Percentiles rank a stretch among this genome's conserved stretches.
phyloP scores from a whole-genome alignment of 2,329 filamentous ascomycete genomes.

The Monilinia aucupariae region DNA sequence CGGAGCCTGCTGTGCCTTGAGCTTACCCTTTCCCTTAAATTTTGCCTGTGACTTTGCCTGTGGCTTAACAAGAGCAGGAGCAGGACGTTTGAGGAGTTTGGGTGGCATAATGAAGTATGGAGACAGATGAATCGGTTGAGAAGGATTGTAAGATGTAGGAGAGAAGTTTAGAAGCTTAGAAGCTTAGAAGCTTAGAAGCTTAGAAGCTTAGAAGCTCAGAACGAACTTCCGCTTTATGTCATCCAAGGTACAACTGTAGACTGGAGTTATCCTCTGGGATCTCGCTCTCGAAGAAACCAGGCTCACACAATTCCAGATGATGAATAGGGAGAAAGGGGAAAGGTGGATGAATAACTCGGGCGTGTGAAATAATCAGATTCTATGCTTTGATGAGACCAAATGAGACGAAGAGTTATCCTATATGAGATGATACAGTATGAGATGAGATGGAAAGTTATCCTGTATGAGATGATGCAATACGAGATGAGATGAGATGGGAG shows the following conservation, averaged over 20 bases:
- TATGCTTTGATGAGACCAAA: too few species aligned
- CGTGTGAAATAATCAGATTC: too few species aligned
- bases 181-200: too few species aligned
- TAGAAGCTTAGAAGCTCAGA: background rate
- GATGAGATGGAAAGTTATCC: background rate
- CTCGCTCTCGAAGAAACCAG: background rate
- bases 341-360: background rate
- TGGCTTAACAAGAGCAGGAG: background rate
- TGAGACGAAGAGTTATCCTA: too few species aligned
- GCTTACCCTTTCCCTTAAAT: background rate
- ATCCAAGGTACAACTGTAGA: background rate
- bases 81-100: background rate
- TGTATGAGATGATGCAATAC: background rate
- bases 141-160: background rate
- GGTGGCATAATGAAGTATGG: background rate
- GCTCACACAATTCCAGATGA: background rate
- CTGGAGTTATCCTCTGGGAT: background rate
- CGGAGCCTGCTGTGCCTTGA: background rate
- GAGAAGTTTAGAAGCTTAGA: background rate
- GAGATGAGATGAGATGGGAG: background rate
- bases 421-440: too few species aligned
- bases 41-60: background rate
- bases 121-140: background rate
- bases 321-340: background rate
- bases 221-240: background rate